Percentiles rank a stretch among this genome's conserved stretches.
Conservation (phyloP, 2,329 filamentous ascomycete species). For the Cylindrodendrum hubeiense region DNA sequence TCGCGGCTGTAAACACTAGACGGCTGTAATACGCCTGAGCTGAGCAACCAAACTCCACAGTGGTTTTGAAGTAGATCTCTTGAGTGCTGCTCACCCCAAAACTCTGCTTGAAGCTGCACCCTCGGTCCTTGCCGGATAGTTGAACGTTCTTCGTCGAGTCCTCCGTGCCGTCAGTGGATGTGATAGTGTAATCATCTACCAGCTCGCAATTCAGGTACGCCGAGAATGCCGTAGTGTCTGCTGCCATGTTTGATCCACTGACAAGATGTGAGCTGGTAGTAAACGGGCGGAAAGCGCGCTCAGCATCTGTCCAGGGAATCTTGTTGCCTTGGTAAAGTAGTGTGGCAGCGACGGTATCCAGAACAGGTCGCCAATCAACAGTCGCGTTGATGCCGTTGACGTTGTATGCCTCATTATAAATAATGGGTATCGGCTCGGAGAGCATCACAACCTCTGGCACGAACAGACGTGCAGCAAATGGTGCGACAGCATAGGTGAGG, state of each 20-base stretch:
- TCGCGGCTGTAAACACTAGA: conserved; percentile 20
- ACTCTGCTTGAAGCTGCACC: conserved; percentile 26
- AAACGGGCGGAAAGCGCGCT: conserved; percentile 28
- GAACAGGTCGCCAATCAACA: conserved; percentile 30
- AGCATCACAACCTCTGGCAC: conserved; percentile 16
- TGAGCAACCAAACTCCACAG: conserved; percentile 17
- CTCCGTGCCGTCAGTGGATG: not conserved
- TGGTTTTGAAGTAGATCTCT: conserved; percentile 26
- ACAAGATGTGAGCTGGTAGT: not conserved
- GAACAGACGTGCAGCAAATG: conserved; percentile 31
- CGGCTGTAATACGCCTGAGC: conserved; percentile 25
- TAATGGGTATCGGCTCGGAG: conserved; percentile 1
- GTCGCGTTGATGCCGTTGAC: conserved; percentile 12
- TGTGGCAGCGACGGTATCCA: conserved; percentile 24
- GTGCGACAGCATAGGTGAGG: conserved; percentile 19
- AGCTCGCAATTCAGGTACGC: conserved; percentile 24
- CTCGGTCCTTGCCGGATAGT: conserved; percentile 18
- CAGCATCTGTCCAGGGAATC: conserved; percentile 26
- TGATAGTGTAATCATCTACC: conserved; percentile 11
- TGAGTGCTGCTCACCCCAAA: conserved; percentile 7
- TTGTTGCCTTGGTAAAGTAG: conserved; percentile 15
- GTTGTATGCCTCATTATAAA: conserved; percentile 15
- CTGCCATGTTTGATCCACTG: not conserved
- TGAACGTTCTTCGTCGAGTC: not conserved
- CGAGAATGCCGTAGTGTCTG: conserved; percentile 22